These are phyloP conservation scores for Dactylonectria macrodidyma DNA, from an alignment of 2,329 filamentous ascomycete genomes.

Conservation along the genomic window DNA sequence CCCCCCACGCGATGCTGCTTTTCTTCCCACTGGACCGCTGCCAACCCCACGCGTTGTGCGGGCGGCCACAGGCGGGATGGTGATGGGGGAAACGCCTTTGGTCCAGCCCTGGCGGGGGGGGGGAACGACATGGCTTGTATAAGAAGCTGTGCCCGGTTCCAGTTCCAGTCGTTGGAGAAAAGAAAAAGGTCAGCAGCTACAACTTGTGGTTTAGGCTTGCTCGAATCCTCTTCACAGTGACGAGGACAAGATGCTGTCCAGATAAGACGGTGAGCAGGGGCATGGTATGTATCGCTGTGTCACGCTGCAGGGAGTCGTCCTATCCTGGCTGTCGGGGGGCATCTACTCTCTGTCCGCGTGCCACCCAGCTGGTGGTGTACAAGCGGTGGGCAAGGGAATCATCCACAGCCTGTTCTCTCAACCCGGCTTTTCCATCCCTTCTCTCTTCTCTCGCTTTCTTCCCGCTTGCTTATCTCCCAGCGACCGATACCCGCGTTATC, in stretches of 20 bases:
- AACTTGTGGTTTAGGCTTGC: not conserved
- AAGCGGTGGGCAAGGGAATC: constrained; percentile 1
- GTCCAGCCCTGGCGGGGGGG: not conserved
- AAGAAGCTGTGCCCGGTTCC: constrained; percentile 9
- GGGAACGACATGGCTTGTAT: not conserved
- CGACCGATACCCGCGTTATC: not conserved
- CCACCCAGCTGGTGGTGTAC: not conserved
- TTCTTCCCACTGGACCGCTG: not conserved
- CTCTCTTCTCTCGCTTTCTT: not conserved
- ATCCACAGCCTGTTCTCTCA: not conserved
- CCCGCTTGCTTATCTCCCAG: not conserved
- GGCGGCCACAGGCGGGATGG: constrained; percentile 8
- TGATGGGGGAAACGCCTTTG: not conserved
- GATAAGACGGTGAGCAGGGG: not conserved
- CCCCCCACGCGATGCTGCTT: not conserved
- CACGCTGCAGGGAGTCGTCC: not conserved
- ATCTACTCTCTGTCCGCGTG: not conserved
- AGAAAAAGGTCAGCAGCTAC: not conserved
- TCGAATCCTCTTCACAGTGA: not conserved
- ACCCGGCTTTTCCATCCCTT: not conserved
- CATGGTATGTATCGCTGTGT: not conserved
- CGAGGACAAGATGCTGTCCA: not conserved
- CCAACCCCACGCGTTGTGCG: constrained; percentile 12
- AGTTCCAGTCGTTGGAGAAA: not conserved
- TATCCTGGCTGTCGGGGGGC: not conserved